Conservation (phyloP, 306 rosid species). For the Notholithocarpus densiflorus region DNA sequence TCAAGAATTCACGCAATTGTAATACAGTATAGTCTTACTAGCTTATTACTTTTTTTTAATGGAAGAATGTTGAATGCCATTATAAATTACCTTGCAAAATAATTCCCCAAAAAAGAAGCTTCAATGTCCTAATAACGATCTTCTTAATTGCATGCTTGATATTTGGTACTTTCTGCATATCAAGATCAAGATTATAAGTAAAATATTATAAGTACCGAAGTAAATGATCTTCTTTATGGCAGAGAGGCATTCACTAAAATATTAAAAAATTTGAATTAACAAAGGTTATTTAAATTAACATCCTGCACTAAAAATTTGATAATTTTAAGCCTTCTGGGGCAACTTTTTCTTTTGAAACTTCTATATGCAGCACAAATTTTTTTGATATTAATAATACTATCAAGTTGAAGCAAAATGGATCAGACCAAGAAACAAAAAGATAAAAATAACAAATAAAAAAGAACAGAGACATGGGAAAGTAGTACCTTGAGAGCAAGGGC, state of each 20-base stretch:
- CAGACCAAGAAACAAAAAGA: neutral
- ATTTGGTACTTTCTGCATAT: constrained; percentile 53
- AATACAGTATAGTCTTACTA: neutral
- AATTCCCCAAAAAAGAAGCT: constrained; percentile 88
- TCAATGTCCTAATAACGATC: constrained; percentile 65
- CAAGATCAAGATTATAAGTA: neutral
- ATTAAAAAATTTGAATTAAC: too few relatives aligned
- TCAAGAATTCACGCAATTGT: neutral
- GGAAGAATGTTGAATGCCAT: neutral
- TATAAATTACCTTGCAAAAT: constrained; percentile 64
- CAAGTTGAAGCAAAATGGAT: neutral
- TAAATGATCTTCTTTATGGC: too few relatives aligned
- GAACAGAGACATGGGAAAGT: neutral
- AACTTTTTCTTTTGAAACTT: too few relatives aligned
- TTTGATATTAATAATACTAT: neutral
- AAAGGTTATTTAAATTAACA: too few relatives aligned
- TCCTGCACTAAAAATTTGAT: too few relatives aligned
- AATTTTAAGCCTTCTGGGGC: too few relatives aligned
- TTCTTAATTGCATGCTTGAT: constrained; percentile 43
- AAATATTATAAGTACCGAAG: neutral
- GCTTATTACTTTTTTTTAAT: neutral
- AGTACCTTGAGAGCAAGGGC: constrained; percentile 84
- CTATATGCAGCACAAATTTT: too few relatives aligned
- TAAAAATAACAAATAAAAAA: neutral
- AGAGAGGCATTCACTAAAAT: too few relatives aligned